Evolutionary conservation across 2,329 filamentous ascomycete genomes (phyloP), one percentile per base, ranked within the genome.

Genomic region (Fusarium sp.): DNA sequence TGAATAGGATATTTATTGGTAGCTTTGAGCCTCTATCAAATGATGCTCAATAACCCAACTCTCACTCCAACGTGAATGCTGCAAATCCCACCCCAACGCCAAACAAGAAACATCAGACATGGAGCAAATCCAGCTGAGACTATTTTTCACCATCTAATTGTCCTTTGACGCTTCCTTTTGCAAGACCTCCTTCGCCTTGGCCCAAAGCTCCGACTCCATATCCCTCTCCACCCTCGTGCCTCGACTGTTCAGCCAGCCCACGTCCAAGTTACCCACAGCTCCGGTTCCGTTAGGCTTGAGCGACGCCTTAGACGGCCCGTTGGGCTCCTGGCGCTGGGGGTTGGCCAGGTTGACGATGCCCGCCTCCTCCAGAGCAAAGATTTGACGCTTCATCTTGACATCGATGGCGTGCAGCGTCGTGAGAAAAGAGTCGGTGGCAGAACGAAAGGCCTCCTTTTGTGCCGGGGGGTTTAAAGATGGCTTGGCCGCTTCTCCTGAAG

Each of bases 221-320:
- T 94, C 93, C 78, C 92, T 90, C 66, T 94, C 94, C 24, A 97
- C 93, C 72, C 92, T 92, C 73, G 94, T 93, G 71, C 94, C 94
- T 67, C 94, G 89, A 78, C 94, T 95, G 81, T 98, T 98, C 77
- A 98, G 84, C 90, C 94, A 96, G 35, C 95, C 95, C 16, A 97
- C 92, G 80, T 98, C 95, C 63, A 98, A 86, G 31, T 84, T 85
- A 11, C 89, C 89, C 37, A 91, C 88, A 76, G 86, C 86, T 24
- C 86, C 90, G 66, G 86, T 83, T 43, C 87, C 89, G 52, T 90
- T 85, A 43, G 91, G 86, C 80, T 90, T 84, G 74, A 90, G 76
- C 11, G 85, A 85, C 14, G 83, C 81, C 50, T 82, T 82, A 27
- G 87, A 84, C 5, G 86, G 80, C 1, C 76, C 76, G 9, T 76